Base-by-base conservation (phyloP, 2,329 filamentous ascomycete species). In the Fusarium sp. region DNA sequence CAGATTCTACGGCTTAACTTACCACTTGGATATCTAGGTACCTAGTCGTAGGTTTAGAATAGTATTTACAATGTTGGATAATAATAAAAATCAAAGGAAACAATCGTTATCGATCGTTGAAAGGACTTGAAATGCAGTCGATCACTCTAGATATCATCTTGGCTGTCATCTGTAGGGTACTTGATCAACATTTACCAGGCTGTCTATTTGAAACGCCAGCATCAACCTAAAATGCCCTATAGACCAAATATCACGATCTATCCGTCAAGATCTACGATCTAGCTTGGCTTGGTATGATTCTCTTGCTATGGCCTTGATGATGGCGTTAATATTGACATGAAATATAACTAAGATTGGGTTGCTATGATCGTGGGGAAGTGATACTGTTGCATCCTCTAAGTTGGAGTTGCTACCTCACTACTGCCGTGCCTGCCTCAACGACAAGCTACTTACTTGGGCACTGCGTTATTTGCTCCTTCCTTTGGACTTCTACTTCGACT, bases 281-380 rank as follows among this genome's bases (percentile, higher is more conserved):
- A 53, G 53, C n/a, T 20, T 52, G 43, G 14, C 14, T 36, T 40
- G 22, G 26, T 60, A 28, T 26, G 31, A 20, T 26, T 39, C 15
- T 43, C 44, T 39, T 20, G 20, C 22, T 15, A 24, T 24, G 50
- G n/a, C 39, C 24, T 24, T 58, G 36, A 36, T 26, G 17, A 53
- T 13, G 20, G 20, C 36, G 28, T 20, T 65, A 46, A 59, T 65
- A 65, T 40, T 34, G 46, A 36, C 28, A 33, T 38, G 60, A 49
- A 36, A 58, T 65, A 66, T 59, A 65, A 36, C 42, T 39, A 31
- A 52, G 61, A 65, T 48, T 43, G 48, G 60, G 62, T 65, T 66
- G 40, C 61, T 66, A 36, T 42, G 34, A 65, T 65, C 61, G 62
- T 44, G 62, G 62, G 61, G 62, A 65, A 64, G 28, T 45, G 60